phyloP scores from a whole-genome alignment of 1,284 basidiomycete species.

The Singerocomus inundabilis region DNA sequence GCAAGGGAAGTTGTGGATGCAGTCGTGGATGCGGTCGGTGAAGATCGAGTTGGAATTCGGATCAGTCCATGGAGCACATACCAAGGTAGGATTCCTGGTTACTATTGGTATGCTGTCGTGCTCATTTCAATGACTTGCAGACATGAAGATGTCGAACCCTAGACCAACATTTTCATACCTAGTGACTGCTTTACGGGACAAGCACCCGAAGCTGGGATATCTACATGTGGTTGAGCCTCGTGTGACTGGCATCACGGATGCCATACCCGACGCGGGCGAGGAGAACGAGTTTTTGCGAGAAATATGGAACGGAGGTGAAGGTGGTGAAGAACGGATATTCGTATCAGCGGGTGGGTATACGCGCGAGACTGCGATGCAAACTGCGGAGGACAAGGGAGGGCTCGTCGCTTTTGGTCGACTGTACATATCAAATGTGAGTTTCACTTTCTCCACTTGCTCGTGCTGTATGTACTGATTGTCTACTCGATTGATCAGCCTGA shows the following conservation, averaged over 20 bases:
- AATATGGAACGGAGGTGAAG: constrained; percentile 33
- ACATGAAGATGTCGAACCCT: constrained; percentile 34
- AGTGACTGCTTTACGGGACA: constrained; percentile 34
- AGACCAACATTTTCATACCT: constrained; percentile 43
- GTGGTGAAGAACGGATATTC: constrained; percentile 33
- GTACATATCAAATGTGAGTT: constrained; percentile 21
- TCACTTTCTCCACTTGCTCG: not conserved
- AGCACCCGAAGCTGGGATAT: constrained; percentile 46
- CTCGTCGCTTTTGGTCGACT: constrained; percentile 47
- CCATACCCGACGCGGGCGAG: not conserved
- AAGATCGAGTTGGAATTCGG: constrained; percentile 46
- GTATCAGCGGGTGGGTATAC: constrained; percentile 46
- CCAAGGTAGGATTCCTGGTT: constrained; percentile 31
- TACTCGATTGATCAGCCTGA: constrained; percentile 37
- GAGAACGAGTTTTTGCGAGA: constrained; percentile 26
- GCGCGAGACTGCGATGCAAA: constrained; percentile 17
- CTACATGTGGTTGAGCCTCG: constrained; percentile 56
- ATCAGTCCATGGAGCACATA: constrained; percentile 51
- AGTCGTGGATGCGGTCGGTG: constrained; percentile 39
- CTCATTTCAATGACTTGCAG: constrained; percentile 18
- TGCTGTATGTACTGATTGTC: not conserved
- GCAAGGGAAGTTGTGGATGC: constrained; percentile 47
- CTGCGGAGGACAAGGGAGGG: constrained; percentile 27
- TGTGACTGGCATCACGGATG: constrained; percentile 19
- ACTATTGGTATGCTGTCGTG: not conserved